phyloP scores from a whole-genome alignment of 805 yeast species.

The Helenozyma rhizophorensis region DNA sequence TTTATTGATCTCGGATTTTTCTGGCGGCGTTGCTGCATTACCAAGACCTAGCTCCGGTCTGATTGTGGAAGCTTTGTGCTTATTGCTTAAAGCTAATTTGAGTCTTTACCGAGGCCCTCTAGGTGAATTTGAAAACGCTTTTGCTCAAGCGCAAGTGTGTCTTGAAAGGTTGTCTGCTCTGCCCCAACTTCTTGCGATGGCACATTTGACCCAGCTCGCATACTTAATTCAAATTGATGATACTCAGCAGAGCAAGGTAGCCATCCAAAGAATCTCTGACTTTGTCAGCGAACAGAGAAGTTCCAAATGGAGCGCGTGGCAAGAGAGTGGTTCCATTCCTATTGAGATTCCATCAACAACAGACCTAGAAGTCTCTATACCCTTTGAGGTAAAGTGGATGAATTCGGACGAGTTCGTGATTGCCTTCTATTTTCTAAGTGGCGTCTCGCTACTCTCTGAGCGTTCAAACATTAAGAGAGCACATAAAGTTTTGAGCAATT shows the following conservation, averaged over 20 bases:
- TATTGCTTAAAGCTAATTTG: conserved; percentile 25
- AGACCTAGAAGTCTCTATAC: conserved; percentile 1
- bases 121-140: too few species aligned
- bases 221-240: conserved; percentile 15
- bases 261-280: conserved; percentile 16
- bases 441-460: conserved; percentile 33
- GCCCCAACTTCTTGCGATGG: too few species aligned
- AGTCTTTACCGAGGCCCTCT: conserved; percentile 28
- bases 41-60: conserved; percentile 9
- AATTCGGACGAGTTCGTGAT: conserved; percentile 40
- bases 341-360: too few species aligned
- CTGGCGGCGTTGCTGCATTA: conserved; percentile 21
- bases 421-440: conserved; percentile 39
- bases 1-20: conserved; percentile 22
- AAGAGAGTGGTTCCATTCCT: conserved; percentile 21
- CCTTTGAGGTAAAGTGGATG: conserved; percentile 37
- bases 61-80: conserved; percentile 17
- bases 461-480: conserved; percentile 32
- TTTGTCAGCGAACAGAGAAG: conserved; percentile 17
- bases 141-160: too few species aligned
- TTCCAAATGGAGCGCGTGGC: conserved; percentile 25
- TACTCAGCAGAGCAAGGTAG: conserved; percentile 16
- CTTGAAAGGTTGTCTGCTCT: too few species aligned
- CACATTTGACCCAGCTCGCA: too few species aligned
- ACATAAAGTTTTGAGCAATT: conserved; percentile 31